phyloP scores from a whole-genome alignment of 495 filamentous ascomycete species.

The Patellaria atrata region DNA sequence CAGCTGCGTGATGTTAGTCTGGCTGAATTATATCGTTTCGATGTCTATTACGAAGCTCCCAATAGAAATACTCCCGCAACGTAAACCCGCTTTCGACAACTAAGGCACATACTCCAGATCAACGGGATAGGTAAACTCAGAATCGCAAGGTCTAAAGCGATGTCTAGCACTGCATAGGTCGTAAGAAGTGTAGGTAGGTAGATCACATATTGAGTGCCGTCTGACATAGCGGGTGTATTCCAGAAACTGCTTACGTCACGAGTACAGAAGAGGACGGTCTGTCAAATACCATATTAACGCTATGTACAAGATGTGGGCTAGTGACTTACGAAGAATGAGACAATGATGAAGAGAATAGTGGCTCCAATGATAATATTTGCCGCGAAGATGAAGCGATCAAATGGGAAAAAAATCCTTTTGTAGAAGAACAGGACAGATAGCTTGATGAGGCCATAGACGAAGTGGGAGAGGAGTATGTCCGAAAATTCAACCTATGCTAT shows the following conservation, averaged over 20 bases:
- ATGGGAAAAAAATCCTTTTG: background rate
- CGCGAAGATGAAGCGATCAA: background rate
- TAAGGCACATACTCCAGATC: background rate
- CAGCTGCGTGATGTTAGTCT: background rate
- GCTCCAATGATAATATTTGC: background rate
- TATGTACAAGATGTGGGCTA: background rate
- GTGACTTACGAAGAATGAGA: background rate
- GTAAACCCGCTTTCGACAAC: background rate
- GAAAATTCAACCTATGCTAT: background rate
- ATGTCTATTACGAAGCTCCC: background rate
- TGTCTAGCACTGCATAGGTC: background rate
- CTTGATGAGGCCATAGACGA: constrained; percentile 1
- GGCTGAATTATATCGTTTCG: background rate
- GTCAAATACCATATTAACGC: background rate
- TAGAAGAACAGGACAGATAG: background rate
- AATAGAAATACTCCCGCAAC: background rate
- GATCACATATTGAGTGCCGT: background rate
- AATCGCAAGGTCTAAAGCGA: background rate
- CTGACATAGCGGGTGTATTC: background rate
- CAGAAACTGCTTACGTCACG: background rate
- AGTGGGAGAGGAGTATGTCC: background rate
- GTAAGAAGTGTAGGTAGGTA: background rate
- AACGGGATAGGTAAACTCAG: background rate
- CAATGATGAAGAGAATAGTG: background rate
- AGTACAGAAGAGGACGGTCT: constrained; percentile 1